Evolutionary conservation across 106 monocot genomes (phyloP), one percentile per base, ranked within the genome.

Genomic region (Posidonia australis): DNA sequence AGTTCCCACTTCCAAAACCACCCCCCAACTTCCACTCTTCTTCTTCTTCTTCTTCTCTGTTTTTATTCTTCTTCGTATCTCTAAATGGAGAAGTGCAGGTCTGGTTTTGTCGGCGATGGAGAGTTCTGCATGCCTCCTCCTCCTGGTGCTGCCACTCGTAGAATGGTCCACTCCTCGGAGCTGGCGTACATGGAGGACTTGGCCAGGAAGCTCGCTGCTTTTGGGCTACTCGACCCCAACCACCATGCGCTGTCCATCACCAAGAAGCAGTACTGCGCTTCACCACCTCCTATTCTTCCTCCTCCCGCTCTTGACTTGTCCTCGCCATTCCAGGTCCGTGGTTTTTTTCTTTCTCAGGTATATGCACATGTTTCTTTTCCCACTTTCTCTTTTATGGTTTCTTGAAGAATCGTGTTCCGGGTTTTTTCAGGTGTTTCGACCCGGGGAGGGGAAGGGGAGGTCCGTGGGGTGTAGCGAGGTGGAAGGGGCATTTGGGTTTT

Each of bases 171-270:
- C 36, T 7, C 36, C 36, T 45, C 44, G 1, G 45, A 64, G 5
- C 13, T 17, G 64, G 64, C 64, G 24, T 64, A 47, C 46, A 16
- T 64, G 24, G 64, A 64, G 46, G 64, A 64, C 5, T 64, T 64
- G 64, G 64, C 64, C 16, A 64, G 44, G 25, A 64, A 47, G 46
- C 64, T 64, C 13, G 44, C 46, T 25, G 64, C 44, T 28, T 64
- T 46, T 47, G 64, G 64, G 46, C 25, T 64, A 21, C 46, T 64
- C 1, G n/a, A 25, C 25, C 28, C 45, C 21, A 62, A 44, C 36
- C 61, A 42, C 12, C 30, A 11, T 42, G 42, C 44, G 1, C 16
- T 22, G 18, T 42, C 1, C 41, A 41, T 9, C 28, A 14, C 22
- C 61, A 21, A 29, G 18, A 20, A 20, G 7, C 23, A 16, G 13